Conservation (phyloP, 768 basidiomycete species). For the Leucocoprinus birnbaumii region DNA sequence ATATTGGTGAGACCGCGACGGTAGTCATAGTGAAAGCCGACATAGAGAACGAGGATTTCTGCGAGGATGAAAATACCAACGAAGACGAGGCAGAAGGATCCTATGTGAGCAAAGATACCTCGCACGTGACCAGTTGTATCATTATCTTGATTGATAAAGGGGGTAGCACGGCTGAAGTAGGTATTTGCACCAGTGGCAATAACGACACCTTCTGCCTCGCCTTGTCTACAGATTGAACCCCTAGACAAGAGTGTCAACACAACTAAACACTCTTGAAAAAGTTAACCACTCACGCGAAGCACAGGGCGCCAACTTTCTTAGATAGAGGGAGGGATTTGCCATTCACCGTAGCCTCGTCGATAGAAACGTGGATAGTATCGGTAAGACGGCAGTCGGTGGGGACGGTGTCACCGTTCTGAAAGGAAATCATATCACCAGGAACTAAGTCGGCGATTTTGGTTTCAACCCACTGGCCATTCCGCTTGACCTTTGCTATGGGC, state of each 20-base stretch:
- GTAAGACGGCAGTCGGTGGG: constrained; percentile 97
- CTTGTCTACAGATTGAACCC: constrained; percentile 97
- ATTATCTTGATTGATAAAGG: constrained; percentile 95
- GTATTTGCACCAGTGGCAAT: constrained; percentile 98
- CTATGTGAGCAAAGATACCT: constrained; percentile 97
- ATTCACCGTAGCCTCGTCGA: constrained; percentile 97
- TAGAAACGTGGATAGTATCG: constrained; percentile 96
- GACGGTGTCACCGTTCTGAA: constrained; percentile 99
- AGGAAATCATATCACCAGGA: constrained; percentile 93
- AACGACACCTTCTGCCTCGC: constrained; percentile 97
- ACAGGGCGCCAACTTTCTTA: constrained; percentile 94
- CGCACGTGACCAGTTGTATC: constrained; percentile 98
- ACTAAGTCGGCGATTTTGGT: constrained; percentile 90
- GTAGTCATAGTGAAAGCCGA: constrained; percentile 87
- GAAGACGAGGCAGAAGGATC: constrained; percentile 93
- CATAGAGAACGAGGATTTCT: constrained; percentile 92
- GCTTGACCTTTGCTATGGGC: constrained; percentile 93
- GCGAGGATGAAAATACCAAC: constrained; percentile 95
- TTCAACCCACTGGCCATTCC: constrained; percentile 81
- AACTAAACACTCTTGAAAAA: constrained; percentile 1
- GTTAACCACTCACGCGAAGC: constrained; percentile 90
- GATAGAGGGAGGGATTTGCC: constrained; percentile 92
- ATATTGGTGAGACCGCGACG: constrained; percentile 96
- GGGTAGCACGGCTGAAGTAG: constrained; percentile 98
- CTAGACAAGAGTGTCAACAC: constrained; percentile 31